Evolutionary conservation across 2,329 filamentous ascomycete species (phyloP), one percentile per base, ranked within the genome.

Genomic region (Mollisiaceae sp.): DNA sequence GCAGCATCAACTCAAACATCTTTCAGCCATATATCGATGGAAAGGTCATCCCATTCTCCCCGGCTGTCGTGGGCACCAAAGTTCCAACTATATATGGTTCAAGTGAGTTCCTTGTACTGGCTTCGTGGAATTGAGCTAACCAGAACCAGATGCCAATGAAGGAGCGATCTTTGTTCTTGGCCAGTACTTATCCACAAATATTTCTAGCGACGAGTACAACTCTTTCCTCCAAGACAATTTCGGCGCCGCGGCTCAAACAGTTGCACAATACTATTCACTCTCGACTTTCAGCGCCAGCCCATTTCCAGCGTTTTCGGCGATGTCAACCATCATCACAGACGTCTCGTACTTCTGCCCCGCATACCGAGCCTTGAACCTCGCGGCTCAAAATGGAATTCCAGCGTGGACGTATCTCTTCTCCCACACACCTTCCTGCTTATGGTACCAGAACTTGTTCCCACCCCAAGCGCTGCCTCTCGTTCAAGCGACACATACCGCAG

Each of bases 221-320:
- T 58, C 58, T 11, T 76, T 75, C 59, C 66, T 77, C 1, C 32
- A 39, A 12, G 63, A 65, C 43, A 73, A 73, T 63, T 76, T 76
- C 58, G 74, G 75, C 0, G 63, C 70, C 1, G 63, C 71, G 15
- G 72, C 74, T 1, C 27, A 60, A 27, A 59, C 52, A 36, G 70
- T 76, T 11, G 72, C 73, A 55, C 60, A 69, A 54, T 70, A 69
- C 4, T 74, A 70, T 63, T 67, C 74, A 1, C 47, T 72, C 14
- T 55, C 66, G 2, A n/a, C 22, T 8, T 58, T 47, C n/a, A 50
- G 43, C 24, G 24, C n/a, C 43, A 59, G 11, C 32, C 6, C 8
- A 14, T 52, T 45, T n/a, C 54, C 61, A n/a, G 41, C 22, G 11
- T 63, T 59, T 22, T 14, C 27, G 22, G 61, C 61, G 1, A 63